Evolutionary conservation across 495 filamentous ascomycete species (phyloP), one percentile per base, ranked within the genome.

Genomic region (Aspergillus biplanus): DNA sequence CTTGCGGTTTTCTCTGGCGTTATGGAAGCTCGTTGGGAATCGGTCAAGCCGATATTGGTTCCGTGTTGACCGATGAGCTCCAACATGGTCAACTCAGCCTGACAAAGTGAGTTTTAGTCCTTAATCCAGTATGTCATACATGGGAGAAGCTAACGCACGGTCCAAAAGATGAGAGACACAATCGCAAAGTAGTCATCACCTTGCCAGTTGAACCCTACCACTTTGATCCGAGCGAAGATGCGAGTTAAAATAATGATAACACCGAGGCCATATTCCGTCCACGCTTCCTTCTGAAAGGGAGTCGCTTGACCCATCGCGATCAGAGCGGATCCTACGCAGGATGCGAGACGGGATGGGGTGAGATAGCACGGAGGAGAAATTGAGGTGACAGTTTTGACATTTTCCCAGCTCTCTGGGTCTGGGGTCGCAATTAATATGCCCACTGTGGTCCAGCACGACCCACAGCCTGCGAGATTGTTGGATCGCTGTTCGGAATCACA

Each of bases 31-130:
- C 82, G 69, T 33, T 80, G 61, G 5, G 65, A 70, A 31, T 77
- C 71, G 2, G 73, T 77, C 58, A 83, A 74, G 4, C 70, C 72
- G 56, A 77, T 83, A 53, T 83, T 85, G 18, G 79, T 78, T 2
- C 64, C 66, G 35, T 59, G 21, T 42, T 59, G 44, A 27, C 68
- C 63, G 34, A 67, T 65, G 15, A 65, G 37, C 16, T 69, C 61
- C 7, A 69, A 56, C 61, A 69, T 65, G 1, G 54, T 58, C 34
- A 64, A 11, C 35, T 66, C 61, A 8, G 61, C 61, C 64, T 67
- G 50, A 5, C 6, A 9, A 54, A 5, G 37, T 58, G 3, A 42
- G 47, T 34, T 18, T 12, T 13, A 21, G 18, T 46, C 15, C 32
- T 35, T 11, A 33, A n/a, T 61, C 13, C 13, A 33, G 12, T 16